Evolutionary conservation across 306 rosid species (phyloP).

Genomic region (Citrullus colocynthis): DNA sequence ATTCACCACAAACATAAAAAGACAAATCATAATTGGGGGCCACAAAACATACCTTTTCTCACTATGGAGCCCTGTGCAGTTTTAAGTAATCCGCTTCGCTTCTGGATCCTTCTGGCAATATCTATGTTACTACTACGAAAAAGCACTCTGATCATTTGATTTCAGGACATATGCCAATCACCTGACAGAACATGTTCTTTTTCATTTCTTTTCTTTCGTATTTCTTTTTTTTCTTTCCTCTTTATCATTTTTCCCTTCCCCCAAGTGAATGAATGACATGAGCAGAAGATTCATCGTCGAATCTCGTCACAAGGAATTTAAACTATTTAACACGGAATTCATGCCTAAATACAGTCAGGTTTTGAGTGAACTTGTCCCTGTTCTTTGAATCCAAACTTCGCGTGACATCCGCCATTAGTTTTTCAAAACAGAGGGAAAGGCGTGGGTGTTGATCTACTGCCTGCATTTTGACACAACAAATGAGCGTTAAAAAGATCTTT

Average conservation of each 20-base stretch:
- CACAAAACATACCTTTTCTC: slow-evolving; percentile 2
- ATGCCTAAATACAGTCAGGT: slow-evolving; percentile 40
- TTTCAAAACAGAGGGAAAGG: slow-evolving; percentile 42
- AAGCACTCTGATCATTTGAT: neutral
- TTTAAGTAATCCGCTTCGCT: neutral
- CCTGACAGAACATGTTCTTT: neutral
- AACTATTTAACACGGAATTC: slow-evolving; percentile 39
- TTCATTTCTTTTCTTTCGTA: too few relatives aligned
- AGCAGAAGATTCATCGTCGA: neutral
- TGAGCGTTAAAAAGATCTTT: too few relatives aligned
- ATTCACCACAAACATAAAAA: neutral
- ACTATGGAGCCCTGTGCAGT: neutral
- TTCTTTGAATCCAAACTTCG: slow-evolving; percentile 53
- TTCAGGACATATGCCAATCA: neutral
- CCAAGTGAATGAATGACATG: neutral
- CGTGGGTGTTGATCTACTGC: slow-evolving; percentile 44
- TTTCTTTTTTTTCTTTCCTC: too few relatives aligned
- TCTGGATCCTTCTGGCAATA: neutral
- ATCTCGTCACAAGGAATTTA: neutral
- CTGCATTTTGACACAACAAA: slow-evolving; percentile 20
- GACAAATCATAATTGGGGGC: neutral
- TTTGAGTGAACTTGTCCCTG: slow-evolving; percentile 52
- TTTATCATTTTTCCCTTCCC: neutral
- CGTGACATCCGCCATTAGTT: slow-evolving; percentile 46
- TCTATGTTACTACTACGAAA: neutral